Conservation (phyloP, 2,329 filamentous ascomycete genomes). For the Alternaria ventricosa region DNA sequence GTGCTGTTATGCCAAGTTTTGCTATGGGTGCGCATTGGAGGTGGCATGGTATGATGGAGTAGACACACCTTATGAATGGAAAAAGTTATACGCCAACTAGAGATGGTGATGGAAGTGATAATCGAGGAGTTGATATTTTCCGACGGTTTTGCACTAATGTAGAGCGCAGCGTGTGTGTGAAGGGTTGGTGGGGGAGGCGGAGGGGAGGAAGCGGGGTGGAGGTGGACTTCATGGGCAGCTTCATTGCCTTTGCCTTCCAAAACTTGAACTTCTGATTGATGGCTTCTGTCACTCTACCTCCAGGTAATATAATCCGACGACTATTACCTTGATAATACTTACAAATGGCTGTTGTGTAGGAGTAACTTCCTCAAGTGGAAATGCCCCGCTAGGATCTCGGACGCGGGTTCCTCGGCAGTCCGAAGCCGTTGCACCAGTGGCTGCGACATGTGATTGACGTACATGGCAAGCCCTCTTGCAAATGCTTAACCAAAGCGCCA, state of each 20-base stretch:
- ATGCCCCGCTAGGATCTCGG: neutral
- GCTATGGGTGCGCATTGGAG: conserved; percentile 64
- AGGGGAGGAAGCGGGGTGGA: neutral
- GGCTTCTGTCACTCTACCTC: too few species aligned
- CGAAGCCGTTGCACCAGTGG: neutral
- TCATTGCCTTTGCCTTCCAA: too few species aligned
- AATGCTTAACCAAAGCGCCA: conserved; percentile 4
- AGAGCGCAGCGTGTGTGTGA: too few species aligned
- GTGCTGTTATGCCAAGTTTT: conserved; percentile 62
- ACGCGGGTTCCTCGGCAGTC: conserved; percentile 5
- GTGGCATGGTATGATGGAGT: conserved; percentile 56
- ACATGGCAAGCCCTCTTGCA: conserved; percentile 1
- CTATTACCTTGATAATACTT: neutral
- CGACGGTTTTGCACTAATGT: too few species aligned
- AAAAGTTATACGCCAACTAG: too few species aligned
- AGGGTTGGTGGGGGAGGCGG: too few species aligned
- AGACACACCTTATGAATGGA: too few species aligned
- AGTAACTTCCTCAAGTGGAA: neutral
- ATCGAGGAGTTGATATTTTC: too few species aligned
- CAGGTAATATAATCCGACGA: neutral
- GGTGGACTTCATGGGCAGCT: neutral
- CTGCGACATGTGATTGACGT: conserved; percentile 14
- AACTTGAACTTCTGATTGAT: too few species aligned
- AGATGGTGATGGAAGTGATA: too few species aligned
- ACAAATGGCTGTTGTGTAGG: neutral